A percentile compares a stretch with the other conserved stretches of the same genome.
phyloP scores from a whole-genome alignment of 2,329 filamentous ascomycete species.

The Cercospora sp. region DNA sequence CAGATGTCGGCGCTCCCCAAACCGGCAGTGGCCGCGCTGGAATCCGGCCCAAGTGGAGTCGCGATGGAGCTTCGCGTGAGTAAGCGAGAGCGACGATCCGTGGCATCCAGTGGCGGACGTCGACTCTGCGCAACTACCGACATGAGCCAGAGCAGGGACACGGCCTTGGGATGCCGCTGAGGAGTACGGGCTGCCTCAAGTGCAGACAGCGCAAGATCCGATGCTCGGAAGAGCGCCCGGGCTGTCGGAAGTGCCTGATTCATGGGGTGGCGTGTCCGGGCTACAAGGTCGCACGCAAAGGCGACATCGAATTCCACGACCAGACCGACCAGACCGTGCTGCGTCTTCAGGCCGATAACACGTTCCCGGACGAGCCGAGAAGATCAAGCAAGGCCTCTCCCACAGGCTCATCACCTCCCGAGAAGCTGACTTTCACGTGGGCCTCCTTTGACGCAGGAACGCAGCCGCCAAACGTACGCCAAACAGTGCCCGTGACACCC shows the following conservation, averaged over 20 bases:
- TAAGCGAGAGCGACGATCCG: not conserved
- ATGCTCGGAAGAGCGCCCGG: slow-evolving; percentile 33
- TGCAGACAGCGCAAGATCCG: slow-evolving; percentile 36
- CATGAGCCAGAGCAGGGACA: not conserved
- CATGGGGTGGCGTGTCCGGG: slow-evolving; percentile 35
- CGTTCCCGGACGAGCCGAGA: not conserved
- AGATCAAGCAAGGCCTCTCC: not conserved
- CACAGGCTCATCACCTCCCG: not conserved
- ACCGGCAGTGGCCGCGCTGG: not conserved
- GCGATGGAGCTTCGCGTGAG: not conserved
- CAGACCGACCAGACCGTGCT: slow-evolving; percentile 28
- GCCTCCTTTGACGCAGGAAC: not conserved
- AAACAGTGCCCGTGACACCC: not conserved
- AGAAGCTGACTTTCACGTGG: slow-evolving; percentile 12
- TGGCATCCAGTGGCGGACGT: not conserved
- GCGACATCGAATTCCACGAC: slow-evolving; percentile 32
- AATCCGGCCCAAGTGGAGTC: not conserved
- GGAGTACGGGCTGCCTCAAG: slow-evolving; percentile 34
- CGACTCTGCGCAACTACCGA: not conserved
- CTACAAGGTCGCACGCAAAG: slow-evolving; percentile 25
- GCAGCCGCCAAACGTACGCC: not conserved
- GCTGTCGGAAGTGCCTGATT: slow-evolving; percentile 31
- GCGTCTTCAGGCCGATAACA: slow-evolving; percentile 5
- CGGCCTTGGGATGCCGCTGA: slow-evolving; percentile 7
- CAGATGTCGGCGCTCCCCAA: not conserved